Base-by-base conservation (phyloP, 2,329 filamentous ascomycete species). In the Ceratocystis ficicola region DNA sequence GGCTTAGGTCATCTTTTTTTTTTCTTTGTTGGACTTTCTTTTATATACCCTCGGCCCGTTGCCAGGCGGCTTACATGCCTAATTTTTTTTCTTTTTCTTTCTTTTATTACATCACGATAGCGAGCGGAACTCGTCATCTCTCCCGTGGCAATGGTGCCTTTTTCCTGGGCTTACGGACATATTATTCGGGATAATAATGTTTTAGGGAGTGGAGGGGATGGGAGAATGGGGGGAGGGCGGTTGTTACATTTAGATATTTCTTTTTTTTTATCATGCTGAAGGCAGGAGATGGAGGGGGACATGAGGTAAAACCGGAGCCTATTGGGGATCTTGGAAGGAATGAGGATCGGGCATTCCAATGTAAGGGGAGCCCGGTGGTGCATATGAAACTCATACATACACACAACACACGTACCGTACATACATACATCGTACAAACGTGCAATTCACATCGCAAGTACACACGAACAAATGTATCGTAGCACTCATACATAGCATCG, bases 11-110 rank as follows among this genome's bases (percentile, higher is more conserved):
- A 48, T 41, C 25, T 48, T 28, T n/a, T 30, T 46, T 28, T 30
- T 46, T 52, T 60, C 44, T 66, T 30, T 59, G 3, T 50, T 60
- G 20, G n/a, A 28, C 32, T 30, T 36, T 59, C n/a, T 59, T 36
- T 17, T 64, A 52, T 57, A 52, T 55, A 64, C 46, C 50, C 59
- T 50, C 60, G 46, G 44, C 5, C 25, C n/a, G 55, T n/a, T 8
- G 12, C 5, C 12, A 55, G 17, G 44, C 63, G 44, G 22, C 44
- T 10, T 44, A 62, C 32, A 32, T n/a, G 59, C 46, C n/a, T 50
- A n/a, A n/a, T 22, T 59, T 59, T 30, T 46, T 25, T 41, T 25
- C 41, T 59, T 15, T 55, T 36, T 63, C 41, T 63, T 48, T 59
- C 46, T 46, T 52, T 61, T 32, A n/a, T 32, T 44, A 5, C 36